Evolutionary conservation across 192 early-diverging fungal species (phyloP).

Genomic region (Linnemannia elongata): DNA sequence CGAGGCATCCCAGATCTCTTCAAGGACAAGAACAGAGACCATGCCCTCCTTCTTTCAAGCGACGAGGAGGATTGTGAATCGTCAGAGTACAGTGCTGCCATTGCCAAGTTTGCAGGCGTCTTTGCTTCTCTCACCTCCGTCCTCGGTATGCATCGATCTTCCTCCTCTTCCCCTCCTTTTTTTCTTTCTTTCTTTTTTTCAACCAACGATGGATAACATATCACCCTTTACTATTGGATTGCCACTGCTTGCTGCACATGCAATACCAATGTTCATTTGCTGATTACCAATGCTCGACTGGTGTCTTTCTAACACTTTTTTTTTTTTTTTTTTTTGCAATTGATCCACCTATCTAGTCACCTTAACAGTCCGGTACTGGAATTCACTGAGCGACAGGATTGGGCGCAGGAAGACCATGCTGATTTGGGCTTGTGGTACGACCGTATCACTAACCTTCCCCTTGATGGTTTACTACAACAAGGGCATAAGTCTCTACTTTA

Average conservation of each 20-base stretch:
- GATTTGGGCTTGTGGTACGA: constrained; percentile 22
- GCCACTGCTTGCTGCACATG: too few relatives aligned
- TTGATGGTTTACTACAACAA: constrained; percentile 32
- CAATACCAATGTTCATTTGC: too few relatives aligned
- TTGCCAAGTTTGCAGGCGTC: constrained; percentile 43
- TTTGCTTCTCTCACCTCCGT: neutral
- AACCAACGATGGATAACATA: neutral
- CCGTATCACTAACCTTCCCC: constrained; percentile 4
- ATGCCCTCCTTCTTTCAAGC: too few relatives aligned
- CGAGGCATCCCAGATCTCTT: constrained; percentile 35
- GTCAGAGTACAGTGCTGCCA: constrained; percentile 47
- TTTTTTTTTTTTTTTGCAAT: neutral
- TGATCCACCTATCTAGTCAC: neutral
- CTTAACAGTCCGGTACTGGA: constrained; percentile 43
- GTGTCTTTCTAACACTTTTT: too few relatives aligned
- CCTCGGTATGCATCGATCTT: constrained; percentile 11
- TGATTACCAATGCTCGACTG: too few relatives aligned
- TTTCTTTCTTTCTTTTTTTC: neutral
- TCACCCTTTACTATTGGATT: neutral
- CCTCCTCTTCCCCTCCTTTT: neutral
- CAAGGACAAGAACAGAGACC: constrained; percentile 15
- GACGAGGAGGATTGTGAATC: constrained; percentile 23
- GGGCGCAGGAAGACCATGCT: constrained; percentile 26
- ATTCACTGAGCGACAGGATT: constrained; percentile 25
- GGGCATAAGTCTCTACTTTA: constrained; percentile 21